phyloP scores from a whole-genome alignment of 2,329 filamentous ascomycete genomes.

The Fusarium nanum region DNA sequence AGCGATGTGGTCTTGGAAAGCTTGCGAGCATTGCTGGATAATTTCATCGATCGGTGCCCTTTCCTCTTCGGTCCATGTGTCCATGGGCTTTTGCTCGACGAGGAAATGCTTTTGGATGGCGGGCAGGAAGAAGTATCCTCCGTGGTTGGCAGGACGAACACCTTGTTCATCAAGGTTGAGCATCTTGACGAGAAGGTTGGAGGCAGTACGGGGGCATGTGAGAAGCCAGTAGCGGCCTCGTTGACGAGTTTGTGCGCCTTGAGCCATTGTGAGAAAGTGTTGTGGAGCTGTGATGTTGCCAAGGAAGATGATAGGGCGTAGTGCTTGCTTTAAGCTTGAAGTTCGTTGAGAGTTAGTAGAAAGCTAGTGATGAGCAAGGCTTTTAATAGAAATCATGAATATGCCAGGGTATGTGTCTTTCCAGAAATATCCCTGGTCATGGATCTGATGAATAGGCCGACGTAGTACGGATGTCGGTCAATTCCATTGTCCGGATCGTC shows the following conservation, averaged over 20 bases:
- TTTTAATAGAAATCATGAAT: too few relatives aligned
- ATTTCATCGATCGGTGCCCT: background rate
- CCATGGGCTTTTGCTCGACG: constrained; percentile 13
- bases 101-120: constrained; percentile 3
- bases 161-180: constrained; percentile 35
- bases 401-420: too few relatives aligned
- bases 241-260: constrained; percentile 3
- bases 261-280: constrained; percentile 12
- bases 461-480: constrained; percentile 24
- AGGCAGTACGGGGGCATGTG: constrained; percentile 35
- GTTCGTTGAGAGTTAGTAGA: background rate
- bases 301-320: background rate
- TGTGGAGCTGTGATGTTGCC: background rate
- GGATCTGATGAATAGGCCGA: background rate
- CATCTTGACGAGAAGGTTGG: constrained; percentile 37
- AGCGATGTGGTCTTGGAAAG: constrained; percentile 23
- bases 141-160: constrained; percentile 22
- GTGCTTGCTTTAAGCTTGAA: background rate
- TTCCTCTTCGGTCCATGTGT: constrained; percentile 33
- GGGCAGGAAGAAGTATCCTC: constrained; percentile 38
- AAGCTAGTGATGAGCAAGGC: background rate
- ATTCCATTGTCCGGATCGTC: constrained; percentile 13
- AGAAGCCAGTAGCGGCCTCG: constrained; percentile 33
- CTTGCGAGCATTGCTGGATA: constrained; percentile 18
- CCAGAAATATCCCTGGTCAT: background rate